Base-by-base conservation (phyloP, 257 asterid genomes). In the Paraleonurus japonicus region DNA sequence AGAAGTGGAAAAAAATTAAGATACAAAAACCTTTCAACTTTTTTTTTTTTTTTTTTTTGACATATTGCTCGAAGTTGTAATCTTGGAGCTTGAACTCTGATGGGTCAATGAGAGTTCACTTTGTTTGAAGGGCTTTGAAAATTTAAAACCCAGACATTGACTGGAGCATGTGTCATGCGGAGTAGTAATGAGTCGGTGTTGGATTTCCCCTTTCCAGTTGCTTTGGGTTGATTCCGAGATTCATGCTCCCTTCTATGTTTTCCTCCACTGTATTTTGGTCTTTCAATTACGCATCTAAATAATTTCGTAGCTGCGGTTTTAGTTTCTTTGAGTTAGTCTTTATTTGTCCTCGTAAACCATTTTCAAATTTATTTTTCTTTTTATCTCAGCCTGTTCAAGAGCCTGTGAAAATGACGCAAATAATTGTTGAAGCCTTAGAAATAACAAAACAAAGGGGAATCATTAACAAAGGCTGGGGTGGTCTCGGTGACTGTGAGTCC, bases 391-490 rank as follows among this genome's bases (percentile, higher is more conserved):
- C 99, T 23, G 96, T 94, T 76, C 96, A 85, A 84, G 97, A 88
- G 72, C 99, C 99, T 62, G 84, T 80, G 82, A 94, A 90, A 83
- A 94, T 94, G 99, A 91, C 97, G 15, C 84, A 85, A 77, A 89
- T 83, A 73, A 94, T 94, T 53, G 95, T 91, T 61, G 85, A 91
- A 76, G 97, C 97, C 50, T 79, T 94, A 76, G 88, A 87, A 79
- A 84, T 54, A 60, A 94, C 96, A 59, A 82, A 86, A 24, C 96
- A 94, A 78, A 82, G 99, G 82, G 99, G 97, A 50, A 89, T 94
- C 58, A 91, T 94, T 71, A 91, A 89, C 86, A 94, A 85, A 85
- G 99, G 99, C 67, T 91, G 99, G 97, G 99, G 99, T 70, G 99
- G 97, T 81, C 96, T 91, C 82, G 97, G 99, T 43, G 72, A 91